Conservation (phyloP, 2,329 filamentous ascomycete genomes). For the Ophiostoma himal-ulmi region DNA sequence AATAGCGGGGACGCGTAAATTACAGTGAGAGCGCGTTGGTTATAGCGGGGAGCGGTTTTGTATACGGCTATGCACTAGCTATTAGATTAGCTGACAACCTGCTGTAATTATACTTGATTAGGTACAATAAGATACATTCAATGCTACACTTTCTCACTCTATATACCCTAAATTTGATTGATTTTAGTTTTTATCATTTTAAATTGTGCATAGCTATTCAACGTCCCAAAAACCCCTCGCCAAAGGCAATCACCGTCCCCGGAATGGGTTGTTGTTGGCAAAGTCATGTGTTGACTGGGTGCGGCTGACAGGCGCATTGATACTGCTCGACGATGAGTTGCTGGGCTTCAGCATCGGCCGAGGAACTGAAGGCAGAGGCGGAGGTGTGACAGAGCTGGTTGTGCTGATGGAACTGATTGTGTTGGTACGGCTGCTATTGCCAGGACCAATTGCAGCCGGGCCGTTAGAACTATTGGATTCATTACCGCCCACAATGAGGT, state of each 20-base stretch:
- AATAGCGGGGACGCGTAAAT: neutral
- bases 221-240: neutral
- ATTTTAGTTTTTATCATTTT: neutral
- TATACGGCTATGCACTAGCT: neutral
- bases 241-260: conserved; percentile 14
- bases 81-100: neutral
- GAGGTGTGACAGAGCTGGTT: conserved; percentile 7
- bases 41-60: neutral
- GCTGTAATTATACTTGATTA: neutral
- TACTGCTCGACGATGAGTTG: conserved; percentile 13
- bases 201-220: neutral
- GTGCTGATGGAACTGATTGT: neutral
- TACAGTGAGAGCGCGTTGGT: neutral
- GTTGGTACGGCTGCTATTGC: conserved; percentile 23
- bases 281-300: conserved; percentile 22
- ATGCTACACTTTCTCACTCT: too few relatives aligned
- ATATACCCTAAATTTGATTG: neutral
- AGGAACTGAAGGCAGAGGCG: neutral
- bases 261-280: conserved; percentile 27
- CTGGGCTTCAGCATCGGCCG: conserved; percentile 2
- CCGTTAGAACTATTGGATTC: conserved; percentile 31
- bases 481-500: conserved; percentile 58
- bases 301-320: conserved; percentile 17
- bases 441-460: conserved; percentile 40
- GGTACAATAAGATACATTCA: too few relatives aligned